A percentile compares a stretch with the other conserved stretches of the same genome.
These are phyloP conservation scores for Glycine tomentella DNA, from an alignment of 306 rosid species.

Conservation along the genomic window DNA sequence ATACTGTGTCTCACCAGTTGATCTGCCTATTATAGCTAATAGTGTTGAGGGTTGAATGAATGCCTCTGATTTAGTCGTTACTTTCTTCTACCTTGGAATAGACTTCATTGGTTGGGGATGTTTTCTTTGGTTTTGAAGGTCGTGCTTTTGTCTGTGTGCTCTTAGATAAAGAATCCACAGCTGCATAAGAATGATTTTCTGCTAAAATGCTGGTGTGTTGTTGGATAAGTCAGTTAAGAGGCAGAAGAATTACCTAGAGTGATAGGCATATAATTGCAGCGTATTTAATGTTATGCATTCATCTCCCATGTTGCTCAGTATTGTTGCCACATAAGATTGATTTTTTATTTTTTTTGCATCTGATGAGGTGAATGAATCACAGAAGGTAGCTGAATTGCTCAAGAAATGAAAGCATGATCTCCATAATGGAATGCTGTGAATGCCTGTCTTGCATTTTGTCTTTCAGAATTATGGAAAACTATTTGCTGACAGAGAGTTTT, in stretches of 20 bases:
- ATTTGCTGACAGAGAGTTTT: slow-evolving; percentile 22
- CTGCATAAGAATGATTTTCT: slow-evolving; percentile 43
- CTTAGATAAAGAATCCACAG: slow-evolving; percentile 39
- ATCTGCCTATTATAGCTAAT: slow-evolving; percentile 3
- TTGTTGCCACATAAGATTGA: slow-evolving; percentile 43
- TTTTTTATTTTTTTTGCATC: slow-evolving; percentile 27
- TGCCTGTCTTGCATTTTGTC: slow-evolving; percentile 40
- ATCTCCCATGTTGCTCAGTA: slow-evolving; percentile 36
- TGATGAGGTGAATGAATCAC: slow-evolving; percentile 25
- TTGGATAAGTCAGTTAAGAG: slow-evolving; percentile 46
- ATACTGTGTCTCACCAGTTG: slow-evolving; percentile 38
- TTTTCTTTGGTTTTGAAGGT: slow-evolving; percentile 46
- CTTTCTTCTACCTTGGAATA: slow-evolving; percentile 40
- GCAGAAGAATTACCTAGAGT: slow-evolving; percentile 24
- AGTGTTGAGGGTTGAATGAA: slow-evolving; percentile 35
- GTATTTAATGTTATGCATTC: slow-evolving; percentile 3
- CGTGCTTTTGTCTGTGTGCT: slow-evolving; percentile 42
- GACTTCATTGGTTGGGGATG: slow-evolving; percentile 38
- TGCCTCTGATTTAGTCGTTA: slow-evolving; percentile 39
- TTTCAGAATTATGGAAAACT: slow-evolving; percentile 44
- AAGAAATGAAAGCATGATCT: slow-evolving; percentile 37
- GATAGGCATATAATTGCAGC: slow-evolving; percentile 38
- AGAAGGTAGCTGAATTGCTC: slow-evolving; percentile 46
- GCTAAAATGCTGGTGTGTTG: slow-evolving; percentile 41
- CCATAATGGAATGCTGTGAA: slow-evolving; percentile 28